Base-by-base conservation (phyloP, 1,284 basidiomycete species). In the Ganoderma sinense region DNA sequence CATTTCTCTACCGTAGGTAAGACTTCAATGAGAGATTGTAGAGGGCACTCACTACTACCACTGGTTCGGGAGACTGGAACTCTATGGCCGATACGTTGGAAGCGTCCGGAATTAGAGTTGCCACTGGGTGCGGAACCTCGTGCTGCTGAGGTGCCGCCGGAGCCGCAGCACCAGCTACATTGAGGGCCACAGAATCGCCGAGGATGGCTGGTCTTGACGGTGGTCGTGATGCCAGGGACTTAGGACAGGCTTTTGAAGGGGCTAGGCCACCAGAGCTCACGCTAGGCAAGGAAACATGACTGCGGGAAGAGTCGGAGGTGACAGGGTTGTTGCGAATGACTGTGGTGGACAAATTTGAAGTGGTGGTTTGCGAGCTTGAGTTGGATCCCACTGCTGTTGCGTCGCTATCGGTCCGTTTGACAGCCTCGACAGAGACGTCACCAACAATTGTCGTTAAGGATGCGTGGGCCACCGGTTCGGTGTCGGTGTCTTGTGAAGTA, bases 11-110 rank as follows among this genome's bases (percentile, higher is more conserved):
- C 31, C 6, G 14, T 56, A 6, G 31, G 53, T 16, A 33, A 31
- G 11, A 31, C 18, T 29, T 33, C 14, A 31, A 29, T 18, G 18
- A 33, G 53, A 31, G 6, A 56, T 20, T 4, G 14, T 4, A 13
- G 26, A 29, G 14, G 18, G 31, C 41, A 66, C 65, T 43, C 60
- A 72, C 71, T 26, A 73, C 66, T 14, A 65, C 29, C 5, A 71
- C 68, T 4, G 70, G 67, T 51, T 62, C 43, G 1, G 67, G 67
- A 8, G 65, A 29, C 18, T 62, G 23, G 62, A 66, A 73, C 18
- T 31, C 66, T 10, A 31, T 4, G 4, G 66, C 64, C n/a, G 60
- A n/a, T 0, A 40, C 4, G 59, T 53, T 31, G 4, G 45, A 11
- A 29, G 63, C 31, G 39, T 41, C 26, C 7, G 64, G 60, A 23